Evolutionary conservation across 1,139 yeast species (phyloP).

Genomic region (Hansenula sp.): DNA sequence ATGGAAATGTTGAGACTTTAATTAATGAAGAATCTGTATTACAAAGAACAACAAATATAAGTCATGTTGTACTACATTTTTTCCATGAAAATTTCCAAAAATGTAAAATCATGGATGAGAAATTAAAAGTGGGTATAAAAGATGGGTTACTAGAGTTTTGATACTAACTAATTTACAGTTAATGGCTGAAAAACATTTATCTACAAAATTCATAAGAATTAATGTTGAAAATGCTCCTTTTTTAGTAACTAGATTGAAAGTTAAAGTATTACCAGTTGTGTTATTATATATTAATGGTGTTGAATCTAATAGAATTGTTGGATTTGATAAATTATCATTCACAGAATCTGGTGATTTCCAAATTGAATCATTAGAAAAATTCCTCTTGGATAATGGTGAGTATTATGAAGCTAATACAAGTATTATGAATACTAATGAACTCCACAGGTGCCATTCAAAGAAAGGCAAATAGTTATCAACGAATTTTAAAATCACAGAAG

Average conservation of each 20-base stretch:
- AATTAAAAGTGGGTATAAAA: constrained; percentile 26
- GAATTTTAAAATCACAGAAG: constrained; percentile 10
- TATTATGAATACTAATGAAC: constrained; percentile 13
- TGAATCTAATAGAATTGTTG: constrained; percentile 57
- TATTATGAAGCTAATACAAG: constrained; percentile 31
- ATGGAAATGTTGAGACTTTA: constrained; percentile 38
- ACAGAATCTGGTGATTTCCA: constrained; percentile 35
- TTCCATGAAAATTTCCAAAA: constrained; percentile 56
- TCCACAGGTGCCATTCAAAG: constrained; percentile 11
- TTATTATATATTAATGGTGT: constrained; percentile 56
- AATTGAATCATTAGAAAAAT: constrained; percentile 42
- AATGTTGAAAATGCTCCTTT: constrained; percentile 69
- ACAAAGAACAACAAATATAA: constrained; percentile 40
- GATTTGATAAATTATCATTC: constrained; percentile 55
- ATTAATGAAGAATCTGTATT: constrained; percentile 53
- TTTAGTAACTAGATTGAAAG: constrained; percentile 53
- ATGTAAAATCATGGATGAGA: constrained; percentile 55
- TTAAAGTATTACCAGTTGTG: constrained; percentile 71
- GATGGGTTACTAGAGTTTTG: background rate
- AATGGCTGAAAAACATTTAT: constrained; percentile 55
- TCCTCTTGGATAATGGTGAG: constrained; percentile 27
- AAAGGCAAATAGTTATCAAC: constrained; percentile 16
- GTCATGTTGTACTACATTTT: constrained; percentile 57
- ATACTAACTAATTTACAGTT: constrained; percentile 8
- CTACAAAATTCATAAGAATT: constrained; percentile 51